Percentiles rank a stretch among this genome's conserved stretches.
Conservation (phyloP, 345 rosid species). For the Euclidium syriacum region DNA sequence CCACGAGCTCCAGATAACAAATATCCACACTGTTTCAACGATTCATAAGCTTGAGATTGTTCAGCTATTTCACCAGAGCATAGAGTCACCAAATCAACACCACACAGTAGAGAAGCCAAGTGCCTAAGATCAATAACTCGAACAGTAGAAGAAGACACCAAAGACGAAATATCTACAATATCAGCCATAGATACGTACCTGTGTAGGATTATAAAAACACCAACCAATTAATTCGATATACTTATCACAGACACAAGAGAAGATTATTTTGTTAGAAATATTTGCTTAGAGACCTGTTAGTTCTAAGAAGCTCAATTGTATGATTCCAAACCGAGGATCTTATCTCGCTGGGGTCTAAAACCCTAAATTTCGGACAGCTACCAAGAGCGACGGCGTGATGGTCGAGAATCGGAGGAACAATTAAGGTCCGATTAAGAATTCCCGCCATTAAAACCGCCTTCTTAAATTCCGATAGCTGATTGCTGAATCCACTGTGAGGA, state of each 20-base stretch:
- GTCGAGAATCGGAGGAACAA: constrained; percentile 82
- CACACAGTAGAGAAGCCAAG: constrained; percentile 70
- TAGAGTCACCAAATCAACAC: constrained; percentile 39
- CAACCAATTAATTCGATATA: neutral
- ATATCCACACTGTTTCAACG: constrained; percentile 63
- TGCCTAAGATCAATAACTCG: constrained; percentile 67
- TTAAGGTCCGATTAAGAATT: constrained; percentile 72
- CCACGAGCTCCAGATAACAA: constrained; percentile 61
- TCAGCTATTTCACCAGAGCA: constrained; percentile 37
- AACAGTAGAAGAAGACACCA: constrained; percentile 54
- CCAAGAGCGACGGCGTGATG: constrained; percentile 95
- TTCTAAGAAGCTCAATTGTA: constrained; percentile 50
- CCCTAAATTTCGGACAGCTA: constrained; percentile 96
- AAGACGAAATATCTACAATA: constrained; percentile 62
- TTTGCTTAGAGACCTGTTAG: constrained; percentile 47
- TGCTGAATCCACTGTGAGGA: constrained; percentile 95
- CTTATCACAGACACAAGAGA: neutral
- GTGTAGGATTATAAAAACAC: no score
- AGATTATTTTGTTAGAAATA: neutral
- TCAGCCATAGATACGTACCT: constrained; percentile 87
- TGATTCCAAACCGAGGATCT: constrained; percentile 70
- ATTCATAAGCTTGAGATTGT: constrained; percentile 35
- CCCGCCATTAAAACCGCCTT: constrained; percentile 70
- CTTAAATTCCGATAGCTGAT: constrained; percentile 87
- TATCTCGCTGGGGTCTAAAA: constrained; percentile 46